A percentile compares a stretch with the other conserved stretches of the same genome.
Conservation (phyloP, 306 rosid species). For the Vigna nakashimae region DNA sequence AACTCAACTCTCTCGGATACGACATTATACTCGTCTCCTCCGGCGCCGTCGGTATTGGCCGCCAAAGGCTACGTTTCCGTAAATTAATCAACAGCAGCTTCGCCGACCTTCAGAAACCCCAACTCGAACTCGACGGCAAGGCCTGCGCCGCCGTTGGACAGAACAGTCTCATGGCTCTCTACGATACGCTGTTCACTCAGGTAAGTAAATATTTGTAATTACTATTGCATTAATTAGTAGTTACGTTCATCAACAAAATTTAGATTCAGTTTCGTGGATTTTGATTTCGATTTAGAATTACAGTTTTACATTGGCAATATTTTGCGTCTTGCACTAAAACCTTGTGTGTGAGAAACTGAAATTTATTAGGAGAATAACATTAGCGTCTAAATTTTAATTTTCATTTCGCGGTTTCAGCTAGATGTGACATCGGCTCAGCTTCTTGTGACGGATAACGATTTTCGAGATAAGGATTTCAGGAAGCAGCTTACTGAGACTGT, state of each 20-base stretch:
- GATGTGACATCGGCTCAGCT: conserved; percentile 96
- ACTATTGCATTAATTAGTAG: not conserved
- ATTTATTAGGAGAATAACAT: not conserved
- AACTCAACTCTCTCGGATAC: conserved; percentile 75
- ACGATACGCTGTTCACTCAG: conserved; percentile 87
- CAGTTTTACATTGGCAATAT: not conserved
- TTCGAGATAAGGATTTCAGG: conserved; percentile 89
- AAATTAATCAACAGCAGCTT: conserved; percentile 90
- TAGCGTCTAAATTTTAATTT: not conserved
- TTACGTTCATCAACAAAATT: not conserved
- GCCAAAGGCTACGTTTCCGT: conserved; percentile 86
- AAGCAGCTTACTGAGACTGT: conserved; percentile 87
- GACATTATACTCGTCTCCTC: conserved; percentile 96
- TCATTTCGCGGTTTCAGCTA: conserved; percentile 57
- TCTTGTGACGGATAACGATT: conserved; percentile 95
- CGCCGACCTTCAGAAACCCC: conserved; percentile 98
- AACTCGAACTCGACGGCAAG: conserved; percentile 93
- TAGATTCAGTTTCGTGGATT: not conserved
- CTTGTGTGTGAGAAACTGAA: not conserved
- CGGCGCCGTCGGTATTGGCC: conserved; percentile 98
- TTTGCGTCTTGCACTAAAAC: not conserved
- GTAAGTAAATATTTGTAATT: conserved; percentile 36
- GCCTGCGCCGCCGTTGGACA: conserved; percentile 99
- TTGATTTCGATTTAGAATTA: not conserved
- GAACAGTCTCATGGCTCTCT: conserved; percentile 91